These are phyloP conservation scores for Eudorina sp. DNA, from an alignment of 139 green algal species.

Conservation along the genomic window DNA sequence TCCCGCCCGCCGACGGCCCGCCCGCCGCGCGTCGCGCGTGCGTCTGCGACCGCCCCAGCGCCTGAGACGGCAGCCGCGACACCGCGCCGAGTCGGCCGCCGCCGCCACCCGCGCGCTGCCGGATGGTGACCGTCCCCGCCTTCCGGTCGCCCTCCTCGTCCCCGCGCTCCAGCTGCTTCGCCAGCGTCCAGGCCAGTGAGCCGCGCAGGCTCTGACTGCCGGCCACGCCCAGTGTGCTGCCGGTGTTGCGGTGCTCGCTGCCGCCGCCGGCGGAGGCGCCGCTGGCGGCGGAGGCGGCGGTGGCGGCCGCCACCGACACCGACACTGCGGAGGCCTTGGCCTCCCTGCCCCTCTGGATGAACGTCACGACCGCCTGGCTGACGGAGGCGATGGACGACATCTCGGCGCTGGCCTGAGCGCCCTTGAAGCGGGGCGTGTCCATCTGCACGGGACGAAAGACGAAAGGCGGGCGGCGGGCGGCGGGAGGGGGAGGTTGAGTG, in stretches of 20 bases:
- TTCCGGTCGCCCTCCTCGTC: background rate
- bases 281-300: background rate
- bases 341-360: background rate
- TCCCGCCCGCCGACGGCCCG: background rate
- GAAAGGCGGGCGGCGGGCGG: background rate
- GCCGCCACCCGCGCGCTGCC: background rate
- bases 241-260: background rate
- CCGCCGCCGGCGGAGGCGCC: background rate
- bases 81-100: background rate
- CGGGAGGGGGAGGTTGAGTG: background rate
- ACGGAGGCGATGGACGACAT: background rate
- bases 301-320: background rate
- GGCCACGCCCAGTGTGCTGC: background rate
- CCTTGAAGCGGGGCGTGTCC: slow-evolving; percentile 14
- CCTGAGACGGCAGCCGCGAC: background rate
- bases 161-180: background rate
- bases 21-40: background rate
- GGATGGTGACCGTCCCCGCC: background rate
- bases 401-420: background rate
- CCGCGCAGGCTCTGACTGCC: background rate
- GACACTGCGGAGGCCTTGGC: background rate
- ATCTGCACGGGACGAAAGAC: too few species aligned
- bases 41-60: background rate
- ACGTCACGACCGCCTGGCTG: background rate
- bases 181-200: slow-evolving; percentile 1